Evolutionary conservation across 176 grass and related monocot species (phyloP), one percentile per base, ranked within the genome.

Genomic region (Hordeum vulgare): DNA sequence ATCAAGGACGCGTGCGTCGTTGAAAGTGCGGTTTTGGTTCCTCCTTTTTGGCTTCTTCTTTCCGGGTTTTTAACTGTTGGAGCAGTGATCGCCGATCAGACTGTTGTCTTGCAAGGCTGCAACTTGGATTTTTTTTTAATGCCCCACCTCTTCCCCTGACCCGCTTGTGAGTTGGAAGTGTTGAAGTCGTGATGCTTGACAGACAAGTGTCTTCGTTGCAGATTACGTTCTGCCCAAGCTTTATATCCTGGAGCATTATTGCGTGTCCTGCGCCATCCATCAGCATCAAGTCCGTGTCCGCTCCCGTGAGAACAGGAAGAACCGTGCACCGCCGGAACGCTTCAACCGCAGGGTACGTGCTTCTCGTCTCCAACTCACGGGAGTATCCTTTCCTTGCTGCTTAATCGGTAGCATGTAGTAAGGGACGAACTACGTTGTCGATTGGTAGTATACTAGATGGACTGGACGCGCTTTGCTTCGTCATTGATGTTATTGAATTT

Each of bases 241-340:
- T 13, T 98, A 98, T 24, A 82, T 87, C 0, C 92, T 93, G 83
- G 82, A 86, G 60, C 90, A 93, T 20, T 90, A 88, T 72, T 93
- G 95, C 7, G 84, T 98, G 29, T 94, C 90, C 2, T 98, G 95
- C 15, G 95, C 95, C 3, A 94, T 98, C 82, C 92, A 94, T 31
- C 76, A 86, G 26, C 90, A 94, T 11, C 81, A 95, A 17, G 90
- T 98, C 3, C 83, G 92, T 15, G 95, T 95, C 8, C 87, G 95
- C 39, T 95, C 95, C 53, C 87, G 90, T 17, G 73, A 85, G 71
- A 35, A 65, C 39, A 82, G 95, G 24, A 82, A 89, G 41, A 74
- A 91, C 80, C 95, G 95, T 29, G 69, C n/a, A 9, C 95, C 95
- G 0, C 95, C 88, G 5, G 85, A 88, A 63, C 90, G 90, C 45